Base-by-base conservation (phyloP, 192 early-diverging fungal genomes). In the Linnemannia hyalina region DNA sequence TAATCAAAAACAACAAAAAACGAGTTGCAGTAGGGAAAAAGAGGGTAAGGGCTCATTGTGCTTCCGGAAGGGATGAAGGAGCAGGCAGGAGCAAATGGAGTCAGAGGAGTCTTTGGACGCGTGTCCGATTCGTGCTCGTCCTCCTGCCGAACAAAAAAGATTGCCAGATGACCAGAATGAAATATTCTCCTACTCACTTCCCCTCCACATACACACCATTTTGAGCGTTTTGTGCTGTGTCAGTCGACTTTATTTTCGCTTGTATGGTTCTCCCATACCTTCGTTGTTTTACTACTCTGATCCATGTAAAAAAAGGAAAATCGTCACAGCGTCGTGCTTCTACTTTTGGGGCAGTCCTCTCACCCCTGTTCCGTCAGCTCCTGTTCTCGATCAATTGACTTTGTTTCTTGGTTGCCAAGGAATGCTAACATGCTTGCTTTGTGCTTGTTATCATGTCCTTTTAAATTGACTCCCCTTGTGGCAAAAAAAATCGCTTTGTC, bases 41-140 rank as follows among this genome's bases (percentile, higher is more conserved):
- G 60, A 65, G 60, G 60, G 60, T 65, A 65, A 65, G 60, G 60
- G 60, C 60, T 65, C 60, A 32, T 65, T 32, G 60, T 57, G n/a
- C 60, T 65, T 65, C 60, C 60, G 60, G 29, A 65, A 65, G 29
- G 26, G n/a, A 60, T 46, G n/a, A 10, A 60, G 57, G n/a, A 60
- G 57, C 57, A 65, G 60, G 11, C 60, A 65, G 60, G 60, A 65
- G 60, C 13, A 65, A 65, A 65, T 65, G 60, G 26, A 65, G 60
- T 65, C 60, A 65, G 60, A 65, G 60, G 60, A 65, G 60, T 65
- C 11, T 32, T 26, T 65, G 60, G 29, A 65, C 60, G 60, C 60
- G 60, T 65, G 60, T 65, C 26, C 60, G 29, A 65, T 65, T 65
- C 60, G 11, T 65, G 60, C 7, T 65, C 26, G 60, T 11, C 13